Evolutionary conservation across 2,329 filamentous ascomycete genomes (phyloP), one percentile per base, ranked within the genome.

Genomic region (Madurella mycetomatis): DNA sequence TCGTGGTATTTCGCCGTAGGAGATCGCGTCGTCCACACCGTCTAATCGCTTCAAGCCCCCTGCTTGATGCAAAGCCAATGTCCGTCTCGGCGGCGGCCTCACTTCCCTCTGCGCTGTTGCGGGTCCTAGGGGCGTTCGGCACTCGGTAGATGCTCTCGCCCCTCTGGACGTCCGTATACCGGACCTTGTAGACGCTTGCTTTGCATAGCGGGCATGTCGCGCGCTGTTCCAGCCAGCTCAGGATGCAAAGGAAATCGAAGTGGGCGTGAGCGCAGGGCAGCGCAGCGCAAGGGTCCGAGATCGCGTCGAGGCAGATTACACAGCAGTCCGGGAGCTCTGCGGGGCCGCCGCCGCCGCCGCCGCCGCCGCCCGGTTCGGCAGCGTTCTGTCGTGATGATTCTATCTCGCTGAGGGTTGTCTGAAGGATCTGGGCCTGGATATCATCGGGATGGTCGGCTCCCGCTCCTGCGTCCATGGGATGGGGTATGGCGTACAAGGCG

Each of bases 241-340:
- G 72, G 5, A 96, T 80, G 69, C 92, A 97, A 12, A 90, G 69
- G 66, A 91, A 95, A 74, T 96, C 91, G 68, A 95, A 96, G 62
- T 85, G 83, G 54, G 76, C 73, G 73, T 97, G 92, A 41, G 82
- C 79, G 75, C 92, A 97, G 8, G 92, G 91, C 17, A 80, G 73
- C 8, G 88, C 82, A 48, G 86, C 76, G 59, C 88, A 90, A 49
- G 82, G 73, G 64, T 94, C 88, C 9, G 83, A 82, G 65, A 96
- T 77, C 50, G 73, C 66, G 53, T 92, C 88, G 57, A 96, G 83
- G 70, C 92, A 97, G 69, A 97, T 94, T 59, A 95, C 90, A 70
- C 92, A 96, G 65, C 79, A 83, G 59, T 63, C 58, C 9, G 13
- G 34, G 3, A 53, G 18, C n/a, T 45, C 41, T 42, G 30, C 17